Percentiles rank a stretch among this genome's conserved stretches.
These are phyloP conservation scores for Dioszegia crocea DNA, from an alignment of 768 basidiomycete species.

Conservation along the genomic window DNA sequence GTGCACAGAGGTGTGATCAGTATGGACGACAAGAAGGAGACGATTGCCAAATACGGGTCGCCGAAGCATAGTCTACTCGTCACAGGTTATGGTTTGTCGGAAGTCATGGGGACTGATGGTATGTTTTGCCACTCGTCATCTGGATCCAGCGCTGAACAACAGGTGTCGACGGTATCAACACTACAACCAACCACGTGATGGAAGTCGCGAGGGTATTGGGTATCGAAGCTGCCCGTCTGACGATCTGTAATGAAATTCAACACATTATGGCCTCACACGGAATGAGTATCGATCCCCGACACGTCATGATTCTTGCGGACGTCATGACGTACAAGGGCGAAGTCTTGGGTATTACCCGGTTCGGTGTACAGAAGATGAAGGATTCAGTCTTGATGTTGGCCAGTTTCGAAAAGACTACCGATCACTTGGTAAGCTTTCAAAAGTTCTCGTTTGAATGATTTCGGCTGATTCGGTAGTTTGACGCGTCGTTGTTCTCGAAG, in stretches of 20 bases:
- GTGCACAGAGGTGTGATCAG: constrained; percentile 93
- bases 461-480: constrained; percentile 56
- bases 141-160: not conserved
- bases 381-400: constrained; percentile 95
- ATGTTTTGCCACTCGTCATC: constrained; percentile 14
- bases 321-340: constrained; percentile 99
- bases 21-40: constrained; percentile 85
- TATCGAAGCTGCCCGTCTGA: constrained; percentile 89
- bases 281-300: constrained; percentile 97
- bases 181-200: constrained; percentile 94
- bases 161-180: constrained; percentile 90
- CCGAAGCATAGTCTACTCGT: constrained; percentile 74
- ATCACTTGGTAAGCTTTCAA: constrained; percentile 62
- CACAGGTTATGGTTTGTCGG: constrained; percentile 92
- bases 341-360: constrained; percentile 94
- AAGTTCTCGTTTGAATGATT: not conserved
- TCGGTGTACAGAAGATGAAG: constrained; percentile 99
- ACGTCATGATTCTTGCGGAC: constrained; percentile 96
- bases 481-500: constrained; percentile 93
- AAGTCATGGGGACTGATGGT: constrained; percentile 98
- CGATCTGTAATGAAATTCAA: constrained; percentile 95
- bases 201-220: constrained; percentile 93
- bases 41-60: constrained; percentile 52
- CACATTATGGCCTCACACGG: constrained; percentile 96
- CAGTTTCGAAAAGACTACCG: constrained; percentile 98